Conservation (phyloP, 2,329 filamentous ascomycete genomes). For the Nothopassalora personata region DNA sequence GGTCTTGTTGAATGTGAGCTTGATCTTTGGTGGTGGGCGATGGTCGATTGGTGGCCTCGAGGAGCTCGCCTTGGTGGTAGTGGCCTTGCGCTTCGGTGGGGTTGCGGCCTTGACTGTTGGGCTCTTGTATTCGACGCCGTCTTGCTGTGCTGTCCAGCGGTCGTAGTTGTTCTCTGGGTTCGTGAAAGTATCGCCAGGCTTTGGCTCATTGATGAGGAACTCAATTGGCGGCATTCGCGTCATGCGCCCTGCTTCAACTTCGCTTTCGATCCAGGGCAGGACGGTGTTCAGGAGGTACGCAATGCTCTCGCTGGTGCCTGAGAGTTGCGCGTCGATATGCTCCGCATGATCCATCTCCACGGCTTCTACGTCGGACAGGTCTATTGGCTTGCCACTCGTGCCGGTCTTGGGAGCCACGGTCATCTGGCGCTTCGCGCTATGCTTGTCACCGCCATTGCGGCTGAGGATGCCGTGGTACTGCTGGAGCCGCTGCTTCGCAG, state of each 20-base stretch:
- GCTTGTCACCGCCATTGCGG: constrained; percentile 16
- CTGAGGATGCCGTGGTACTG: constrained; percentile 21
- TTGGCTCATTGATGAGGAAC: constrained; percentile 25
- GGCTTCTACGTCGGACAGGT: constrained; percentile 8
- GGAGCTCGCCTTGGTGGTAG: not conserved
- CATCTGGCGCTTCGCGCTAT: constrained; percentile 9
- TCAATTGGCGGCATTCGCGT: constrained; percentile 28
- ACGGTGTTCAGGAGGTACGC: constrained; percentile 20
- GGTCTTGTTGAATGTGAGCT: not conserved
- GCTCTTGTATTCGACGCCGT: not conserved
- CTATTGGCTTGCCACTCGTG: constrained; percentile 13
- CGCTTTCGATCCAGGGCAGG: constrained; percentile 21
- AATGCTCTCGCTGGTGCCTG: constrained; percentile 15
- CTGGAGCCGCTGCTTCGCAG: constrained; percentile 20
- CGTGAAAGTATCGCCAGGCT: constrained; percentile 18
- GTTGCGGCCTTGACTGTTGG: not conserved
- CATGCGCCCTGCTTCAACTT: constrained; percentile 17
- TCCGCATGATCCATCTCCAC: constrained; percentile 21
- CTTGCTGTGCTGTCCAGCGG: constrained; percentile 15
- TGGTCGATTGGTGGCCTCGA: not conserved
- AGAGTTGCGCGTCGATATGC: constrained; percentile 19
- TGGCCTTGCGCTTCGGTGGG: not conserved
- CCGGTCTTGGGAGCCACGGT: constrained; percentile 13
- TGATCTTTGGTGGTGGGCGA: not conserved
- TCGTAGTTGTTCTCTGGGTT: constrained; percentile 23